These are phyloP conservation scores for Tausonia pullulans DNA, from an alignment of 1,284 basidiomycete species.

Conservation along the genomic window DNA sequence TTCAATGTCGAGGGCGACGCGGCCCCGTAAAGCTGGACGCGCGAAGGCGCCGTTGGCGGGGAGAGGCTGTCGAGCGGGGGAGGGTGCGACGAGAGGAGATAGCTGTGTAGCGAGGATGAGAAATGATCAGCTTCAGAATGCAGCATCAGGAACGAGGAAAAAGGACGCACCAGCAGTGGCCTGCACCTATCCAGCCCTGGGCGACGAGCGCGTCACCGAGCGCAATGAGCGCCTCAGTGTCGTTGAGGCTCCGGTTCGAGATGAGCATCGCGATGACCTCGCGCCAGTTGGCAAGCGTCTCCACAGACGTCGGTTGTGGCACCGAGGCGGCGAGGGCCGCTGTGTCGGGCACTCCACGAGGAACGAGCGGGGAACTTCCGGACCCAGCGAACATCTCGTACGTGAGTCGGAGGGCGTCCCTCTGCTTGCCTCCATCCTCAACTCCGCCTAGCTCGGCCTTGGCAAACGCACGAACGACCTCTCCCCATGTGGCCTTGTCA, in stretches of 20 bases:
- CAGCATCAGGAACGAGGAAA: slow-evolving; percentile 4
- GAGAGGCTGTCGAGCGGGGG: slow-evolving; percentile 27
- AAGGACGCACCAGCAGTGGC: slow-evolving; percentile 69
- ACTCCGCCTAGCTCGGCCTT: slow-evolving; percentile 56
- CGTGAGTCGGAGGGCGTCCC: slow-evolving; percentile 49
- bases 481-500: slow-evolving; percentile 87
- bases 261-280: slow-evolving; percentile 78
- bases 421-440: neutral
- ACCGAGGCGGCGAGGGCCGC: slow-evolving; percentile 14
- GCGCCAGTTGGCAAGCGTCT: slow-evolving; percentile 50
- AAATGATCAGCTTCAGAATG: neutral
- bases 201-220: slow-evolving; percentile 71
- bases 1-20: slow-evolving; percentile 33
- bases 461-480: slow-evolving; percentile 77
- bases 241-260: slow-evolving; percentile 50
- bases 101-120: slow-evolving; percentile 41
- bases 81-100: slow-evolving; percentile 55
- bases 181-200: slow-evolving; percentile 68
- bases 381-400: slow-evolving; percentile 75
- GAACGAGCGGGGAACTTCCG: slow-evolving; percentile 36
- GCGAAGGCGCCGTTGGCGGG: slow-evolving; percentile 16
- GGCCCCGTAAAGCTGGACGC: slow-evolving; percentile 36
- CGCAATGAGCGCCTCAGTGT: slow-evolving; percentile 65
- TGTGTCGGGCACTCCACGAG: neutral
- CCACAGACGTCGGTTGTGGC: slow-evolving; percentile 18